Evolutionary conservation across 2,329 filamentous ascomycete genomes (phyloP).

Genomic region (Grosmannia clavigera): DNA sequence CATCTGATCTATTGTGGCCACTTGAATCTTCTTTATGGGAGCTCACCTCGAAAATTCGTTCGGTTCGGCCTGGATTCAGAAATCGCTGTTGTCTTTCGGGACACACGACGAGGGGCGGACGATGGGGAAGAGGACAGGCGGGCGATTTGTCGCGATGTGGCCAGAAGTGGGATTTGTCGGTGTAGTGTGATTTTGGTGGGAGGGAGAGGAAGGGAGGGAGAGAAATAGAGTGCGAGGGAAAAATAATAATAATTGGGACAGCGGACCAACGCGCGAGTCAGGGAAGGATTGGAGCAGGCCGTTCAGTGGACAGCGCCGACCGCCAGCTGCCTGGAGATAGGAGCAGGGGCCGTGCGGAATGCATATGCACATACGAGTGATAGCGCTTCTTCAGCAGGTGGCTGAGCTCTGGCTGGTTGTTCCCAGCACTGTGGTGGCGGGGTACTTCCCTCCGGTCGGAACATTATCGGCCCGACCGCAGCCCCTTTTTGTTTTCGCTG

Average conservation of each 20-base stretch:
- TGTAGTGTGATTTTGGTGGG: conserved; percentile 10
- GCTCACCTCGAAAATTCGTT: neutral
- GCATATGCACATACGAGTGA: neutral
- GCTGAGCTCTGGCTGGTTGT: neutral
- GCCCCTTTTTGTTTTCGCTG: neutral
- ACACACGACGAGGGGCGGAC: neutral
- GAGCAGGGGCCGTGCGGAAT: neutral
- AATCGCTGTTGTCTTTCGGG: neutral
- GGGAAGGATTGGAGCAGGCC: neutral
- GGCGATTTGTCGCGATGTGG: conserved; percentile 15
- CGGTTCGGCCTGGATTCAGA: neutral
- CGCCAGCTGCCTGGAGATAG: neutral
- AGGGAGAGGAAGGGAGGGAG: conserved; percentile 3
- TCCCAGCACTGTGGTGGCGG: neutral
- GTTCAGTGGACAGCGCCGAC: neutral
- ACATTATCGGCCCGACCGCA: neutral
- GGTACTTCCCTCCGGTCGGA: neutral
- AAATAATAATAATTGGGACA: neutral
- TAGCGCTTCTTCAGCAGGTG: neutral
- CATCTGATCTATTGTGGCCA: neutral
- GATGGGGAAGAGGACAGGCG: conserved; percentile 4
- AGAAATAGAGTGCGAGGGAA: conserved; percentile 1
- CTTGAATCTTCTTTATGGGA: neutral
- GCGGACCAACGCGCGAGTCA: neutral
- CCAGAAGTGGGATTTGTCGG: conserved; percentile 15